Evolutionary conservation across 2,329 filamentous ascomycete genomes (phyloP).

Genomic region (Fusarium sp.): DNA sequence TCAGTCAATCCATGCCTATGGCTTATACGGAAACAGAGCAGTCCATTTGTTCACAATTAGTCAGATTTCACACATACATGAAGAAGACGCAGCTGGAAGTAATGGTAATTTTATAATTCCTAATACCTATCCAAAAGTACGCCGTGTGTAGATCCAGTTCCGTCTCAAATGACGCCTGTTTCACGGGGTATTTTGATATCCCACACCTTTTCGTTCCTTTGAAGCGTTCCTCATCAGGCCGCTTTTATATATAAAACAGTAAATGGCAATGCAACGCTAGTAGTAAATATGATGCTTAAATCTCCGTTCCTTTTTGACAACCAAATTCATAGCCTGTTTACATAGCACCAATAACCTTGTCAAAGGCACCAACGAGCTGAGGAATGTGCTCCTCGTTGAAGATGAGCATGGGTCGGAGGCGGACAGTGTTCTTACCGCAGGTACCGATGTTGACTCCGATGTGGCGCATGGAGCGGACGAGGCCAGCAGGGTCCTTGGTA

Average conservation of each 20-base stretch:
- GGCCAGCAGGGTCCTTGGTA: conserved; percentile 73
- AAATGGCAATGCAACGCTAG: conserved; percentile 43
- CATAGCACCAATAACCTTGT: conserved; percentile 47
- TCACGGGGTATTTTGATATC: conserved; percentile 30
- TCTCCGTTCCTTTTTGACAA: conserved; percentile 15
- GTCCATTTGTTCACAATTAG: not conserved
- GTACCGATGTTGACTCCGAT: conserved; percentile 83
- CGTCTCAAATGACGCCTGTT: conserved; percentile 38
- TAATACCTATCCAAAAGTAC: conserved; percentile 40
- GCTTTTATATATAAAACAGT: conserved; percentile 12
- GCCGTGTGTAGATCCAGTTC: conserved; percentile 40
- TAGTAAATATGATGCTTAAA: conserved; percentile 44
- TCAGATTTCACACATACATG: not conserved
- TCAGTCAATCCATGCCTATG: not conserved
- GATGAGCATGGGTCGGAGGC: conserved; percentile 83
- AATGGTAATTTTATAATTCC: conserved; percentile 29
- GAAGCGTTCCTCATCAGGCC: conserved; percentile 17
- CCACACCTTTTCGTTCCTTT: conserved; percentile 20
- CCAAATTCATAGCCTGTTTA: conserved; percentile 35
- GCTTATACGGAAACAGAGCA: not conserved
- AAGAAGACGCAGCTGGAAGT: not conserved
- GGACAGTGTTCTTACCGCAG: conserved; percentile 75
- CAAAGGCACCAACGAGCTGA: conserved; percentile 45
- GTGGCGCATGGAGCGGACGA: conserved; percentile 77
- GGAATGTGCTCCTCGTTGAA: conserved; percentile 77